Evolutionary conservation across 2,329 filamentous ascomycete species (phyloP).

Genomic region (Plectosphaerella sp.): DNA sequence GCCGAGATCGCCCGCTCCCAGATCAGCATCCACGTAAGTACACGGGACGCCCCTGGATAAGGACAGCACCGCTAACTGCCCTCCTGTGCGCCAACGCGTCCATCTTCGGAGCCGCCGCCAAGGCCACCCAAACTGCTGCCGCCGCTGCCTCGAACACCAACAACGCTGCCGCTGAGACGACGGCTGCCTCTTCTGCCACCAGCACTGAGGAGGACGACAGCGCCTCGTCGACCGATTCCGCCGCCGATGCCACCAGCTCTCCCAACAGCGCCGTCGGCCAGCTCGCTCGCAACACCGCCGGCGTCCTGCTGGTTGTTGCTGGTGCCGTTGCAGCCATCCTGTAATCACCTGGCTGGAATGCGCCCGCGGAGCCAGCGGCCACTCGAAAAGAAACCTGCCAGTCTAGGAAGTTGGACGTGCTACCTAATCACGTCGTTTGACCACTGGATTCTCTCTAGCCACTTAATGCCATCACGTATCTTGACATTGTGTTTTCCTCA

Average conservation of each 20-base stretch:
- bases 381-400: no score
- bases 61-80: no score
- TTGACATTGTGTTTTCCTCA: no score
- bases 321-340: slow-evolving; percentile 31
- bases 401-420: neutral
- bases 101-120: slow-evolving; percentile 31
- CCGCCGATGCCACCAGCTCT: slow-evolving; percentile 12
- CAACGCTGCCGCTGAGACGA: slow-evolving; percentile 13
- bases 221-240: slow-evolving; percentile 13
- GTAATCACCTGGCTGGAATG: slow-evolving; percentile 15
- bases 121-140: slow-evolving; percentile 17
- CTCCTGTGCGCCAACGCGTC: slow-evolving; percentile 36
- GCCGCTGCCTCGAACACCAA: slow-evolving; percentile 14
- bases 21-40: slow-evolving; percentile 28
- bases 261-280: slow-evolving; percentile 21
- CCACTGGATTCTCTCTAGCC: neutral
- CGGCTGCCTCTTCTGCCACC: slow-evolving; percentile 7
- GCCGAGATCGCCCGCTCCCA: slow-evolving; percentile 27
- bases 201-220: slow-evolving; percentile 5
- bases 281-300: slow-evolving; percentile 25
- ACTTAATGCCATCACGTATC: no score
- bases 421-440: slow-evolving; percentile 2
- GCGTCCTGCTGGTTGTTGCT: slow-evolving; percentile 29
- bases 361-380: no score
- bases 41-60: no score